Evolutionary conservation across 23 red algal species (phyloP), one percentile per base, ranked within the genome.

Genomic region (Gracilaria gracilis): DNA sequence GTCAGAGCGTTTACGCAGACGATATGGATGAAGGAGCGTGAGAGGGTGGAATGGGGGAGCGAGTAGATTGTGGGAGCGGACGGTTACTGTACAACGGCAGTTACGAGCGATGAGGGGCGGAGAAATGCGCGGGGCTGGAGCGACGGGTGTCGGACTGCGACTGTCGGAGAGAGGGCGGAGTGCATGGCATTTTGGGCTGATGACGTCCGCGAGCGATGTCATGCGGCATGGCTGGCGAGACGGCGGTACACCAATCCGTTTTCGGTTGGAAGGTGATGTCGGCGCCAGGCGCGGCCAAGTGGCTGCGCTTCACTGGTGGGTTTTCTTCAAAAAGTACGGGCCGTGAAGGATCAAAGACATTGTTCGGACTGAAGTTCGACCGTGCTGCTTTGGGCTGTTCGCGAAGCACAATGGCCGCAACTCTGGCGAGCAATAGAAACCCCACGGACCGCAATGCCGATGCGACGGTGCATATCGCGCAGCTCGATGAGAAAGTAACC

Each of bases 401-500:
- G 14, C 14, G 17, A 1, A 21, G 33, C 82, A 38, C 86, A 27
- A 82, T 82, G 65, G 54, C 78, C 21, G 29, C 89, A 8, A 38
- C 89, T 1, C 37, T 66, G 20, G 89, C 79, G 13, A 67, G 48
- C 69, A 92, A 92, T 34, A 64, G 79, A 75, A 92, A 95, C 40
- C 84, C 93, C 4, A 74, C 94, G 17, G 94, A 90, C 42, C 76
- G 94, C 58, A 88, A 95, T 53, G 80, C 88, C 48, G 94, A 95
- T 69, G 94, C 94, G 55, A 98, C 95, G 19, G 87, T 98, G 24
- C 87, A 94, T 70, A 87, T 98, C 51, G 90, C 90, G 21, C 82
- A 80, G 27, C 86, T 98, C 9, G 95, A 87, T 28, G 90, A 94
- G 16, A 84, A 79, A 51, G 89, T 93, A 33, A 87, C 95, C 0